Evolutionary conservation across 345 rosid species (phyloP).

Genomic region (Chamaenerion angustifolium): DNA sequence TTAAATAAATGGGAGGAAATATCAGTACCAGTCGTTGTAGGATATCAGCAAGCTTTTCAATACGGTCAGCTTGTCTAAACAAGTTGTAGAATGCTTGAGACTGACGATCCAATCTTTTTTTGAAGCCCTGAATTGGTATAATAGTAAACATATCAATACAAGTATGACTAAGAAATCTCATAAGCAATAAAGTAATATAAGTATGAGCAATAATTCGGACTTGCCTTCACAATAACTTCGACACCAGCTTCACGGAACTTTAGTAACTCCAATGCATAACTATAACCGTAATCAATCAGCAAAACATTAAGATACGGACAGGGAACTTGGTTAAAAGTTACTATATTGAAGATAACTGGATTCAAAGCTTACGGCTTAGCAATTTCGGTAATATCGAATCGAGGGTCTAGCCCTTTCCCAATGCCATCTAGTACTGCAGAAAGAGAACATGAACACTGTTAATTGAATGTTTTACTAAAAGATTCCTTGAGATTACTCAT

Average conservation of each 20-base stretch:
- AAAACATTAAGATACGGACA: conserved; percentile 10
- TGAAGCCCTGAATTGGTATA: conserved; percentile 21
- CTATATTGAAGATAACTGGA: no score
- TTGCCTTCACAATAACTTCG: conserved; percentile 82
- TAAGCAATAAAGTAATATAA: no score
- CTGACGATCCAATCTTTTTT: conserved; percentile 77
- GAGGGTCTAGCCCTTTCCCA: conserved; percentile 97
- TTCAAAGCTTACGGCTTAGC: conserved; percentile 74
- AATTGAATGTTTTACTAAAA: no score
- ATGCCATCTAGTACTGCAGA: conserved; percentile 90
- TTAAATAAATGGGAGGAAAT: not conserved
- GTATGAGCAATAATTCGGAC: conserved; percentile 1
- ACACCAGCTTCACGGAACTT: conserved; percentile 90
- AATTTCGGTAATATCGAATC: conserved; percentile 93
- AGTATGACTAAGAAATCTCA: no score
- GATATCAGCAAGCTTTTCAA: conserved; percentile 60
- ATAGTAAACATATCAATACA: no score
- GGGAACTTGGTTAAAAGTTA: not conserved
- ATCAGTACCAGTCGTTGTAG: conserved; percentile 60
- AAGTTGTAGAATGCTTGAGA: conserved; percentile 67
- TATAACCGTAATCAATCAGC: conserved; percentile 11
- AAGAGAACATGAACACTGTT: not conserved
- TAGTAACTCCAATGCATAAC: conserved; percentile 89
- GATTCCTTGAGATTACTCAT: not conserved
- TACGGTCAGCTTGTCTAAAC: conserved; percentile 81